Percentiles rank a stretch among this genome's conserved stretches.
Evolutionary conservation across 345 rosid species (phyloP).

Genomic region (Psidium guajava): DNA sequence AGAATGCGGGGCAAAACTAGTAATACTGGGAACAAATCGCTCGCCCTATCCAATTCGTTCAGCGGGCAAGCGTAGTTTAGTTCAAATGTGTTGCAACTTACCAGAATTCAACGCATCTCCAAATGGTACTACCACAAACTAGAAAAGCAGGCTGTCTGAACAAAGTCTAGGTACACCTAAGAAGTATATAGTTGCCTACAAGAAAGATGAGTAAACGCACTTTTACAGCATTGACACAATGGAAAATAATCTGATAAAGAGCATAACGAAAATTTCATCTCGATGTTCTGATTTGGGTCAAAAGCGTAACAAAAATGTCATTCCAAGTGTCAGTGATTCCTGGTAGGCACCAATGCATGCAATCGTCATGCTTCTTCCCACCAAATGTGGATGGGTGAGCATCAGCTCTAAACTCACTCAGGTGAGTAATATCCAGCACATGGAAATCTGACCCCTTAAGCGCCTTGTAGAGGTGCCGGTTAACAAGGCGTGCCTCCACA

Average conservation of each 20-base stretch:
- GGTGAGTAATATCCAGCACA: conserved; percentile 55
- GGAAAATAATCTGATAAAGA: background rate
- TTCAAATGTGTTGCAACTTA: background rate
- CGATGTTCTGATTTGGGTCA: conserved; percentile 11
- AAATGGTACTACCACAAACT: background rate
- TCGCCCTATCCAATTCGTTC: background rate
- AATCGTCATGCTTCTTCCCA: conserved; percentile 81
- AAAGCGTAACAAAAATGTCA: conserved; percentile 40
- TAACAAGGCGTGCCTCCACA: conserved; percentile 61
- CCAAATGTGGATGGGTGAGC: conserved; percentile 81
- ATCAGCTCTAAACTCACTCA: conserved; percentile 93
- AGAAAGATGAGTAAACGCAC: background rate
- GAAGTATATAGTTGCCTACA: background rate
- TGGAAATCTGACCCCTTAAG: conserved; percentile 47
- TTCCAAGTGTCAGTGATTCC: conserved; percentile 86
- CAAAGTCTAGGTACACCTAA: background rate
- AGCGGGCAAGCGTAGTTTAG: background rate
- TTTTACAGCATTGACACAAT: background rate
- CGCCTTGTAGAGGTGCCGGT: conserved; percentile 44
- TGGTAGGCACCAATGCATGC: conserved; percentile 99
- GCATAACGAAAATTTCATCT: conserved; percentile 4
- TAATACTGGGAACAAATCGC: background rate
- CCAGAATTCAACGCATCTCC: background rate
- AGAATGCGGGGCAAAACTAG: rapidly evolving
- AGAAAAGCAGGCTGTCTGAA: background rate